Conservation (phyloP, 2,329 filamentous ascomycete genomes). For the Aphanocladium album region DNA sequence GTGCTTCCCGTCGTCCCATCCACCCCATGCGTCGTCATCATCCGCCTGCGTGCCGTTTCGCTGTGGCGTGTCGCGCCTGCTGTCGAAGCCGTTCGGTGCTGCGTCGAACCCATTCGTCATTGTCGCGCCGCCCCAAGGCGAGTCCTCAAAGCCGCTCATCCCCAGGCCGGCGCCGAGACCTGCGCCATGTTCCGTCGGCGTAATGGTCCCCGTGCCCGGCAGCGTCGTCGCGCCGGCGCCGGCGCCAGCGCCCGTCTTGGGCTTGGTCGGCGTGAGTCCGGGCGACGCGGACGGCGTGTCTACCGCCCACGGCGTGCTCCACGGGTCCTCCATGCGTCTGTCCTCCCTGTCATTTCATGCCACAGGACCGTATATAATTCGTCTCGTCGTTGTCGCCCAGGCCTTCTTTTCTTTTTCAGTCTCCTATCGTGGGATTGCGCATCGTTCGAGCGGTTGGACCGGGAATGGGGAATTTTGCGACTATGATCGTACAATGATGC, state of each 20-base stretch:
- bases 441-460: too few species aligned
- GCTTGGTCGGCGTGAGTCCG: constrained; percentile 17
- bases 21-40: constrained; percentile 31
- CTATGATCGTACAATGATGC: too few species aligned
- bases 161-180: background rate
- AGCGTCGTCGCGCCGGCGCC: background rate
- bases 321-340: constrained; percentile 55
- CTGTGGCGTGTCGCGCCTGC: background rate
- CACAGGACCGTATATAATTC: too few species aligned
- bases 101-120: too few species aligned
- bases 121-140: background rate
- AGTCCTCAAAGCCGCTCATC: background rate
- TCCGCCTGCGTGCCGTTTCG: constrained; percentile 10
- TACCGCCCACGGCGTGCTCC: constrained; percentile 56
- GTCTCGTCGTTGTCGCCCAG: too few species aligned
- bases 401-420: too few species aligned
- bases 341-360: background rate
- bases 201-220: background rate
- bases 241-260: background rate
- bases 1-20: constrained; percentile 27
- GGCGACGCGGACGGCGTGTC: constrained; percentile 23
- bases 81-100: background rate
- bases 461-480: too few species aligned
- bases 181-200: background rate
- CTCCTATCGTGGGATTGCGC: too few species aligned